Conservation (phyloP, 1,284 basidiomycete genomes). For the Fereydounia khargensis region DNA sequence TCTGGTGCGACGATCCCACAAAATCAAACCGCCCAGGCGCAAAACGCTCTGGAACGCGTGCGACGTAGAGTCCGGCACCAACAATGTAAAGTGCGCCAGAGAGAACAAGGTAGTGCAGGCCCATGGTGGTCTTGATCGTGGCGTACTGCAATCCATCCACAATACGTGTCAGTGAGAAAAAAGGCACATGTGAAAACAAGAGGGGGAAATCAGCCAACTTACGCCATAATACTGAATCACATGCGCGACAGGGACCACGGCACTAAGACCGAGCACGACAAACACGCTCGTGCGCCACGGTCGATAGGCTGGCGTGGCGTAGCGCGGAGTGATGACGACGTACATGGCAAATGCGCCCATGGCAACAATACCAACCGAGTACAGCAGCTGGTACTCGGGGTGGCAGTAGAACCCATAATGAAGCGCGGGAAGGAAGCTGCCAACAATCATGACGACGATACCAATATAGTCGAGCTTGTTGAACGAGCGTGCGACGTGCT, state of each 20-base stretch:
- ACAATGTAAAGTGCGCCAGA: conserved; percentile 45
- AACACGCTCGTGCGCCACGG: conserved; percentile 77
- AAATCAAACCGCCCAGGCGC: conserved; percentile 77
- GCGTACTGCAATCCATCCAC: conserved; percentile 59
- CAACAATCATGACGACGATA: conserved; percentile 67
- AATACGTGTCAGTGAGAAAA: conserved; percentile 53
- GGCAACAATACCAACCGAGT: conserved; percentile 61
- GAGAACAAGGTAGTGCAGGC: conserved; percentile 31
- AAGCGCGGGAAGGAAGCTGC: conserved; percentile 67
- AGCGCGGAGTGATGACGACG: conserved; percentile 76
- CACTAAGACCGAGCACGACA: conserved; percentile 73
- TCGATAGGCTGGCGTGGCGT: conserved; percentile 72
- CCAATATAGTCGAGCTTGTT: conserved; percentile 57
- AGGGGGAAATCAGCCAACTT: conserved; percentile 16
- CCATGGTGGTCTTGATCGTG: conserved; percentile 45
- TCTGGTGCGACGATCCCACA: conserved; percentile 60
- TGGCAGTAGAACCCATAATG: conserved; percentile 55
- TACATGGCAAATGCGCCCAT: conserved; percentile 70
- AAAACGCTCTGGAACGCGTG: conserved; percentile 75
- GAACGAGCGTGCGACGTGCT: conserved; percentile 61
- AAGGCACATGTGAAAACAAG: conserved; percentile 5
- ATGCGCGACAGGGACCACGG: conserved; percentile 71
- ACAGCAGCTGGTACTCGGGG: conserved; percentile 32
- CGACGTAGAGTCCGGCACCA: conserved; percentile 61
- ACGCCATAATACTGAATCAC: conserved; percentile 60